Percentiles rank a stretch among this genome's conserved stretches.
Conservation (phyloP, 139 green algal genomes). For the Diplosphaera chodatii region DNA sequence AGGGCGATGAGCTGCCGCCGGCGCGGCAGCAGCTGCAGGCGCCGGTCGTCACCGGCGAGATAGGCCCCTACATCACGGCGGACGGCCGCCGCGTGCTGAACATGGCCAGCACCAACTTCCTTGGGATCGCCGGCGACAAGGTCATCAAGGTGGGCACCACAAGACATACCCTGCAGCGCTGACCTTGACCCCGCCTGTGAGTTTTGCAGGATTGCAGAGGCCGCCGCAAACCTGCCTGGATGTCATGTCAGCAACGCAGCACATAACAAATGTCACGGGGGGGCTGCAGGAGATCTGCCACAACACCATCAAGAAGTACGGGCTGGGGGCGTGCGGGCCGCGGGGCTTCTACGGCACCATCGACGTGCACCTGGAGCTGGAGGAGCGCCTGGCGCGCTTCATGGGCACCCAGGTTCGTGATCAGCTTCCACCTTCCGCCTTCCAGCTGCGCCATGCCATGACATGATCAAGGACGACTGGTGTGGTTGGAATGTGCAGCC, state of each 20-base stretch:
- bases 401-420: conserved; percentile 51
- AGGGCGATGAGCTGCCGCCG: conserved; percentile 10
- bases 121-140: conserved; percentile 59
- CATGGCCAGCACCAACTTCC: conserved; percentile 78
- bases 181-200: too few relatives aligned
- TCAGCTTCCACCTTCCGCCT: too few relatives aligned
- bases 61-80: conserved; percentile 20
- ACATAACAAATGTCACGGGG: too few relatives aligned
- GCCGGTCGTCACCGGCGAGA: conserved; percentile 33
- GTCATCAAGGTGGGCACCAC: conserved; percentile 45
- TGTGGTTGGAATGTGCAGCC: too few relatives aligned
- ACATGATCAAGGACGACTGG: too few relatives aligned
- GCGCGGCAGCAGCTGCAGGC: conserved; percentile 32
- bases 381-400: conserved; percentile 70
- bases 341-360: conserved; percentile 99
- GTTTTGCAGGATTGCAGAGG: too few relatives aligned
- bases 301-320: conserved; percentile 83
- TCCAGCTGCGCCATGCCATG: too few relatives aligned
- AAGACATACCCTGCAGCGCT: too few relatives aligned
- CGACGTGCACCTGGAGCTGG: conserved; percentile 88
- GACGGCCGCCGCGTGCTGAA: conserved; percentile 64
- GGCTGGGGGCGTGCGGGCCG: conserved; percentile 91
- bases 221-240: too few relatives aligned
- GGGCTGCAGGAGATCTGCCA: conserved; percentile 25
- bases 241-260: too few relatives aligned